Conservation (phyloP, 768 basidiomycete species). For the Termitomyces sp. region DNA sequence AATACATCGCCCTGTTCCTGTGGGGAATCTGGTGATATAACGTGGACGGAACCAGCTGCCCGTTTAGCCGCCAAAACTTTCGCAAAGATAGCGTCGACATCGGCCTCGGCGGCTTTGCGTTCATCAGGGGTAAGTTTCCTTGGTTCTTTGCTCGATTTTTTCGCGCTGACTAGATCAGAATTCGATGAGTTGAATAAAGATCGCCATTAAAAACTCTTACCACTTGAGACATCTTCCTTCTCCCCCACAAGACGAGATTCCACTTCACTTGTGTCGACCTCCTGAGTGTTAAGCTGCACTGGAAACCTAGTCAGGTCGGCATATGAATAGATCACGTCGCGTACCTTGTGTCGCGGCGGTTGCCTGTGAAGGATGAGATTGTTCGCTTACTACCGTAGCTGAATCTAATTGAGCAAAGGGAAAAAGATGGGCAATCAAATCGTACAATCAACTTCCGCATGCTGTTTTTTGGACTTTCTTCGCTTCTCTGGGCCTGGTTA, state of each 20-base stretch:
- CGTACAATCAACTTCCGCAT: constrained; percentile 1
- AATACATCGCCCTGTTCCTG: neutral
- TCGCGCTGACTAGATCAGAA: neutral
- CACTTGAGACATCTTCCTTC: neutral
- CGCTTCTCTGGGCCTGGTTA: constrained; percentile 1
- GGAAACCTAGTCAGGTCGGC: neutral
- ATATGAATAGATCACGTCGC: neutral
- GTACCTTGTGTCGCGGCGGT: neutral
- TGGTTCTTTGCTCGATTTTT: constrained; percentile 3
- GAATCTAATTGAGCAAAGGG: neutral
- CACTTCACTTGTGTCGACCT: neutral
- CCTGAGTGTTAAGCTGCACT: neutral
- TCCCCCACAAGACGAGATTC: neutral
- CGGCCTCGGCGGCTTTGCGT: constrained; percentile 11
- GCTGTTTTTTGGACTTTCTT: constrained; percentile 1
- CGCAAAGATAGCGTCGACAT: constrained; percentile 10
- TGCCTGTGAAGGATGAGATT: neutral
- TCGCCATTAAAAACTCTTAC: neutral
- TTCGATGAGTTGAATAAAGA: neutral
- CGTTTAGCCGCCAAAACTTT: constrained; percentile 15
- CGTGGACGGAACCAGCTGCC: neutral
- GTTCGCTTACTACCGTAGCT: neutral
- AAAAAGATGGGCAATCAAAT: neutral
- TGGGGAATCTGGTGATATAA: neutral
- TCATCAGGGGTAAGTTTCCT: constrained; percentile 7